phyloP scores from a whole-genome alignment of 306 rosid genomes.

The Rubus parviflorus region DNA sequence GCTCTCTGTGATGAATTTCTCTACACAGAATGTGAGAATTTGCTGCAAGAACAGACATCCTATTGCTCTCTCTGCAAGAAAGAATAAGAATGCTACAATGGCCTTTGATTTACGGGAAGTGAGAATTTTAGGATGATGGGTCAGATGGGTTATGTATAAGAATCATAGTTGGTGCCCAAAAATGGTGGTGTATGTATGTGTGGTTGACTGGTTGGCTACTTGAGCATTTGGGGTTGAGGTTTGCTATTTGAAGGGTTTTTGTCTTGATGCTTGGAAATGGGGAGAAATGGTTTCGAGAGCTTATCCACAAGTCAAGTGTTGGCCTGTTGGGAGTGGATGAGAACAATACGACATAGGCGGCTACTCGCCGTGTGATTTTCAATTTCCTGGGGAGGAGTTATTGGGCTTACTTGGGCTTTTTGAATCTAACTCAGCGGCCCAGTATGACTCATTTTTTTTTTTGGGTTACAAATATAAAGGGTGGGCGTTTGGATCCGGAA shows the following conservation, averaged over 20 bases:
- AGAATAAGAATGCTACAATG: neutral
- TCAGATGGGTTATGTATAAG: neutral
- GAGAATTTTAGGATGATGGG: neutral
- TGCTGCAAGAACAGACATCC: slow-evolving; percentile 64
- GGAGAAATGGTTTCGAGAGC: slow-evolving; percentile 18
- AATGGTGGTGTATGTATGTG: neutral
- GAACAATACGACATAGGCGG: neutral
- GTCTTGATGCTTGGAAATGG: neutral
- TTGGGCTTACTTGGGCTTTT: neutral
- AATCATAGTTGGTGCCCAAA: neutral
- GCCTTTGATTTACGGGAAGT: neutral
- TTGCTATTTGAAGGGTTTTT: neutral
- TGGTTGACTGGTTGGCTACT: neutral
- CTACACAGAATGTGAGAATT: slow-evolving; percentile 49
- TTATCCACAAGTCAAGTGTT: slow-evolving; percentile 44
- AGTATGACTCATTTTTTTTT: neutral
- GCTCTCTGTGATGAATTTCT: slow-evolving; percentile 50
- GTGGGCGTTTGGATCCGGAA: no score
- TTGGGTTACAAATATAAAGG: no score
- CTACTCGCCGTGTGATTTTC: neutral
- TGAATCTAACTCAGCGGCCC: neutral
- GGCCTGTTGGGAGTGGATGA: slow-evolving; percentile 17
- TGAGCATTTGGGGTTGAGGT: neutral
- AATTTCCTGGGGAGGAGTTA: neutral
- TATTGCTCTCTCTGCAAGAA: neutral